These are phyloP conservation scores for Fagus crenata DNA, from an alignment of 306 rosid species.

Conservation along the genomic window DNA sequence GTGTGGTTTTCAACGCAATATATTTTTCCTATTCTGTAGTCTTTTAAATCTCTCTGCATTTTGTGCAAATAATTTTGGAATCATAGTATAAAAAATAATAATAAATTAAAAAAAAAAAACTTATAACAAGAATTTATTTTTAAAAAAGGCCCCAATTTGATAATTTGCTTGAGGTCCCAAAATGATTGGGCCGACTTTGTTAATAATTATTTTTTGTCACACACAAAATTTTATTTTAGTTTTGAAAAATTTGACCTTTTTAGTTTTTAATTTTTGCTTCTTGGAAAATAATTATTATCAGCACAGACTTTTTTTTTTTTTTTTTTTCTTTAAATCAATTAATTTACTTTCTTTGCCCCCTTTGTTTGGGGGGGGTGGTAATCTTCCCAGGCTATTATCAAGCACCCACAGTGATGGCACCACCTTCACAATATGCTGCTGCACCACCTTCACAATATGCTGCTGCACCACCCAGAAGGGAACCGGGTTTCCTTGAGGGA, in stretches of 20 bases:
- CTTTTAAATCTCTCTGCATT: no score
- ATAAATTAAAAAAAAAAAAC: no score
- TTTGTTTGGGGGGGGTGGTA: not conserved
- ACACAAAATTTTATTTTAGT: not conserved
- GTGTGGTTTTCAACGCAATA: no score
- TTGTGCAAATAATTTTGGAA: no score
- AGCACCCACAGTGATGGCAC: constrained; percentile 93
- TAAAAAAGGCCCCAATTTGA: no score
- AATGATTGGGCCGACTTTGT: no score
- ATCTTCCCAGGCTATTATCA: constrained; percentile 65
- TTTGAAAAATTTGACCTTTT: not conserved
- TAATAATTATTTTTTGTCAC: not conserved
- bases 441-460: constrained; percentile 89
- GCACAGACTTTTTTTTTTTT: no score
- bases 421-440: no score
- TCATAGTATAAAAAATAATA: no score
- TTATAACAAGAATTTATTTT: no score
- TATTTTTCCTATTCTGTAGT: no score
- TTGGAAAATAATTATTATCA: not conserved
- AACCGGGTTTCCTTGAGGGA: constrained; percentile 77
- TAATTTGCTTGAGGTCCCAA: no score
- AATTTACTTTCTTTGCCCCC: not conserved
- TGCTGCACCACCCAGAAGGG: constrained; percentile 60
- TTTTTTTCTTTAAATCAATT: not conserved
- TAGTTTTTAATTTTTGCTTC: not conserved